phyloP scores from a whole-genome alignment of 2,329 filamentous ascomycete genomes.

The Sporothrix pallida region DNA sequence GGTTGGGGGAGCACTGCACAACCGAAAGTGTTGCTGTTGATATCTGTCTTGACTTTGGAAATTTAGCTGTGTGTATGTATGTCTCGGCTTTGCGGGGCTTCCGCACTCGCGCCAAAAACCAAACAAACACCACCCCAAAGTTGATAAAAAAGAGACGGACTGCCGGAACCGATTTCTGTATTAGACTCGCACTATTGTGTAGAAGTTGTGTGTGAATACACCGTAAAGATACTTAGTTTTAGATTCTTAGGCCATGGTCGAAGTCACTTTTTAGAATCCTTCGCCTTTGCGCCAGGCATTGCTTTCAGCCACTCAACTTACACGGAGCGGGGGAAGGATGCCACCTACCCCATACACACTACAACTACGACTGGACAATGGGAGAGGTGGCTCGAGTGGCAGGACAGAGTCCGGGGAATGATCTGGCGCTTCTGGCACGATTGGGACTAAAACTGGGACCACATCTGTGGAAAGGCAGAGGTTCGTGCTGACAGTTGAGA shows the following conservation, averaged over 20 bases:
- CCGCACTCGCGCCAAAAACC: background rate
- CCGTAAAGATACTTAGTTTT: too few species aligned
- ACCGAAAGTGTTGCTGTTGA: background rate
- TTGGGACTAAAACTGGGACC: background rate
- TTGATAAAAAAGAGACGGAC: conserved; percentile 4
- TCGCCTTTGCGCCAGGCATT: too few species aligned
- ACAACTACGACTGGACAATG: background rate
- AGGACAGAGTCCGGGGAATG: background rate
- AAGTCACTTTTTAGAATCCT: too few species aligned
- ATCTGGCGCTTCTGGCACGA: background rate
- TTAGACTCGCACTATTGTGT: background rate
- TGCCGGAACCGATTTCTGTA: conserved; percentile 22
- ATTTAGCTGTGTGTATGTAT: too few species aligned
- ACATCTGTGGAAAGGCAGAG: background rate
- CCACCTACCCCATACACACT: conserved; percentile 17
- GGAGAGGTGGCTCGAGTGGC: too few species aligned
- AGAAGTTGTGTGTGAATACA: too few species aligned
- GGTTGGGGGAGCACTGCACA: background rate
- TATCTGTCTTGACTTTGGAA: background rate
- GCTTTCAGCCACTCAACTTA: conserved; percentile 22
- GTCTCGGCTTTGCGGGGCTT: conserved; percentile 16
- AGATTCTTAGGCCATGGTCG: too few species aligned
- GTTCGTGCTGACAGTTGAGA: conserved; percentile 13
- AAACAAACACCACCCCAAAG: background rate
- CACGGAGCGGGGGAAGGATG: background rate